Conservation (phyloP, 2,329 filamentous ascomycete genomes). For the Penicillium sp. region DNA sequence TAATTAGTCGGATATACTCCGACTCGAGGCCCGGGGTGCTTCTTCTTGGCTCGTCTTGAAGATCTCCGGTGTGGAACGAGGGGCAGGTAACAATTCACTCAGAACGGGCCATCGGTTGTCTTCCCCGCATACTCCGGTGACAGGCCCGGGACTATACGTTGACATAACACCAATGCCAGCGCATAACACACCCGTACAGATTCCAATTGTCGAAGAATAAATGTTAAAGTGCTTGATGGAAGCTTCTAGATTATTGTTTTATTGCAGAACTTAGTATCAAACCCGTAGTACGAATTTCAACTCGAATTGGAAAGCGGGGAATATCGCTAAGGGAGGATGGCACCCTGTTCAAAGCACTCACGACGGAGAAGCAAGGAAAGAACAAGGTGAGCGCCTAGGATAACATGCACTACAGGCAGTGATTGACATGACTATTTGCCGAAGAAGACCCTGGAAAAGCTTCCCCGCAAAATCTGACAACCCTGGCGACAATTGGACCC, state of each 20-base stretch:
- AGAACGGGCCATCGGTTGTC: not conserved
- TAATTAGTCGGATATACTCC: not conserved
- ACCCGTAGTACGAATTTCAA: not conserved
- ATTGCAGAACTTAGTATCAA: not conserved
- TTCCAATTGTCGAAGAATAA: not conserved
- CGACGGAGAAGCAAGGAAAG: not conserved
- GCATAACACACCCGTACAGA: not conserved
- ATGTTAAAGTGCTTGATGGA: not conserved
- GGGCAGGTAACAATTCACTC: not conserved
- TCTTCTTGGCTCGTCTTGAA: not conserved
- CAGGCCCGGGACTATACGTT: not conserved
- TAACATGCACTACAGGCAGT: constrained; percentile 1
- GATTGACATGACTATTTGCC: not conserved
- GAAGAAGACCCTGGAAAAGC: constrained; percentile 1
- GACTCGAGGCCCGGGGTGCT: not conserved
- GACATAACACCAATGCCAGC: constrained; percentile 1
- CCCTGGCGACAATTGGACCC: not conserved
- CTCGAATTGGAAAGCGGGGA: constrained; percentile 1
- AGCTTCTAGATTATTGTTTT: not conserved
- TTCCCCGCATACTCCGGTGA: constrained; percentile 1
- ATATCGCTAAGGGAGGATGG: not conserved
- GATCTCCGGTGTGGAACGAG: not conserved
- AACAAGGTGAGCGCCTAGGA: not conserved
- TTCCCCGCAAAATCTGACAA: constrained; percentile 1
- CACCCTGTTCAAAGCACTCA: not conserved